Evolutionary conservation across 2,329 filamentous ascomycete genomes (phyloP), one percentile per base, ranked within the genome.

Genomic region (Epichloe festucae): DNA sequence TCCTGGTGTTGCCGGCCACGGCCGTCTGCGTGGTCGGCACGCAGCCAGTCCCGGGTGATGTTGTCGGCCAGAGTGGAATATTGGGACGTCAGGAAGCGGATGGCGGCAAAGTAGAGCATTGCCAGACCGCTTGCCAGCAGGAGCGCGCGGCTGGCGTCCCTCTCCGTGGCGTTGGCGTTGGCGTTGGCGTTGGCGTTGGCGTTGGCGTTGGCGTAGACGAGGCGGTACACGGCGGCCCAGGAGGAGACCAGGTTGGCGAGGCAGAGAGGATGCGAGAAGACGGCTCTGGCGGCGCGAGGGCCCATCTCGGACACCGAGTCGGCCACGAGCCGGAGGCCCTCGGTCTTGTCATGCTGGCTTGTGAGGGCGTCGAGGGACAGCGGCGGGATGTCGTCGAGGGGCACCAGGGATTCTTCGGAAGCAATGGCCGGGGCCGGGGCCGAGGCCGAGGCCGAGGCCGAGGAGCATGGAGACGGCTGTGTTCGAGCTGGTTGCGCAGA

Each of bases 221-320:
- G 65, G 53, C 73, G 71, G 61, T 75, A 74, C 31, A 74, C 63
- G 45, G 69, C 55, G 11, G 65, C 71, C 17, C 80, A 65, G 15
- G 67, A 59, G 11, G 67, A 62, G 41, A 68, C 61, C n/a, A 81
- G 67, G 7, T 72, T 65, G 21, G 73, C 68, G 14, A 82, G 62
- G 48, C 73, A 71, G 23, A 78, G 64, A 0, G 79, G 80, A 67
- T 88, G 81, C 59, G 77, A 78, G 55, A 87, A 72, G 53, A 93
- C 70, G 55, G 78, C 70, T 51, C 72, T 70, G 42, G 81, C 78
- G 19, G 86, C 81, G 8, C 76, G 69, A 63, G 88, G 83, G 55
- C 85, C 81, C 72, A 93, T 89, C 68, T 95, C 85, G 38, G 87
- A 86, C 48, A 94, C 79, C 53, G 84, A 88, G 67, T 91, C 87